A percentile compares a stretch with the other conserved stretches of the same genome.
Evolutionary conservation across 331 rosid genomes (phyloP).

Genomic region (Pyrus hybrid): DNA sequence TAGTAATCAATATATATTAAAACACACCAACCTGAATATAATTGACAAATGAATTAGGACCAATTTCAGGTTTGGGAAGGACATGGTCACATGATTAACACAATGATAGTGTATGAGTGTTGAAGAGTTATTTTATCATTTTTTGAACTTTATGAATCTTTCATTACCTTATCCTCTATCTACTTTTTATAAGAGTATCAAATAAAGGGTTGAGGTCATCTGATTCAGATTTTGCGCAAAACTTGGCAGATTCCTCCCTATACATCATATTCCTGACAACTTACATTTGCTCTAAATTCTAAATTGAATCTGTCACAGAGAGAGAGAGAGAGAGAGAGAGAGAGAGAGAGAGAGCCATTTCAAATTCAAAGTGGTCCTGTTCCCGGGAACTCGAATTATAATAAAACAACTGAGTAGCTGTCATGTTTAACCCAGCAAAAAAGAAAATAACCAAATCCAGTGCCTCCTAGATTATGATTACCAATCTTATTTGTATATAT

Average conservation of each 20-base stretch:
- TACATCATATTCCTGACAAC: conserved; percentile 56
- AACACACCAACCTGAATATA: not conserved
- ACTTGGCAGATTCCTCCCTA: conserved; percentile 58
- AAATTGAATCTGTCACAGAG: conserved; percentile 2
- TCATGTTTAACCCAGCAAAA: not conserved
- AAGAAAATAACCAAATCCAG: not conserved
- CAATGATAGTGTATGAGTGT: not conserved
- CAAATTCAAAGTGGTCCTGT: conserved; percentile 50
- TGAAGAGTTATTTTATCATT: not conserved
- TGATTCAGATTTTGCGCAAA: conserved; percentile 57
- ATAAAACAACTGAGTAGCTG: conserved; percentile 23
- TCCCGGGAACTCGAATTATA: conserved; percentile 4
- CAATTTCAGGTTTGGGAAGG: conserved; percentile 4
- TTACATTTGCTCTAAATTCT: conserved; percentile 23
- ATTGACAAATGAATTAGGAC: too few relatives aligned
- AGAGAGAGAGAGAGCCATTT: conserved; percentile 6
- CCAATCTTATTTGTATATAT: not conserved
- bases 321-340: too few relatives aligned
- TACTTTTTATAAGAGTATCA: not conserved
- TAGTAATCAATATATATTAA: too few relatives aligned
- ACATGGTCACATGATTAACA: conserved; percentile 10
- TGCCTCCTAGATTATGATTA: not conserved
- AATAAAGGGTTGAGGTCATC: conserved; percentile 26
- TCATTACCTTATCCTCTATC: conserved; percentile 1
- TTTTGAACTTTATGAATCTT: not conserved